Evolutionary conservation across 176 grass and related monocot species (phyloP).

Genomic region (Phoenix roebelenii): DNA sequence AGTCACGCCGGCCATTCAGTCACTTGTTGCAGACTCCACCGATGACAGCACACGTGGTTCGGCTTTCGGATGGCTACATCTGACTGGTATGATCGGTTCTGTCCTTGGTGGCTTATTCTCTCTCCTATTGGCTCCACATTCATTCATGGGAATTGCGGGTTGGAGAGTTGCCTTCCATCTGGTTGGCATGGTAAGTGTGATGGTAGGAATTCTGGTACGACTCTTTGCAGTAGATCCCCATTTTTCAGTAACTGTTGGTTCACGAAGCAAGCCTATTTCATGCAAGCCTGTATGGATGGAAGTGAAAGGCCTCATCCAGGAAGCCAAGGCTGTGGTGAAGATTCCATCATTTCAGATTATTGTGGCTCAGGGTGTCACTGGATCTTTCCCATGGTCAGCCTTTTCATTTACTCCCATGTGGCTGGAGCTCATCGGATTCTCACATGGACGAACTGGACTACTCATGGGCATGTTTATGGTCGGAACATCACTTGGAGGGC

Average conservation of each 20-base stretch:
- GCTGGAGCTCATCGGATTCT: conserved; percentile 73
- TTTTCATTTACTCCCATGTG: conserved; percentile 63
- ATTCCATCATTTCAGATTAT: conserved; percentile 53
- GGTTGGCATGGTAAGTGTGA: conserved; percentile 40
- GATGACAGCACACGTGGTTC: conserved; percentile 49
- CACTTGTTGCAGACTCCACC: conserved; percentile 56
- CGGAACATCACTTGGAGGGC: conserved; percentile 37
- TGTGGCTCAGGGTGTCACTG: conserved; percentile 54
- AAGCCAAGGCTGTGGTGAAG: conserved; percentile 46
- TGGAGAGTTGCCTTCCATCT: conserved; percentile 82
- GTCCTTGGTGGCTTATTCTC: conserved; percentile 49
- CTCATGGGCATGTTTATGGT: conserved; percentile 36
- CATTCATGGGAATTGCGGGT: conserved; percentile 47
- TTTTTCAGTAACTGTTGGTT: background rate
- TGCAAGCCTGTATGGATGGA: conserved; percentile 8
- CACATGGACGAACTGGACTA: conserved; percentile 39
- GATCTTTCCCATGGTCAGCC: conserved; percentile 49
- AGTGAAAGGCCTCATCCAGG: conserved; percentile 39
- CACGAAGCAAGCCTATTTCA: background rate
- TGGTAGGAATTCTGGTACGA: conserved; percentile 40
- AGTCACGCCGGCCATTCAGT: conserved; percentile 52
- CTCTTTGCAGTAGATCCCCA: conserved; percentile 35
- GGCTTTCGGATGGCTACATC: conserved; percentile 57
- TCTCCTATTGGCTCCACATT: conserved; percentile 52
- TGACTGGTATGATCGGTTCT: conserved; percentile 56